Evolutionary conservation across 257 asterid genomes (phyloP), one percentile per base, ranked within the genome.

Genomic region (Lithospermum erythrorhizon): DNA sequence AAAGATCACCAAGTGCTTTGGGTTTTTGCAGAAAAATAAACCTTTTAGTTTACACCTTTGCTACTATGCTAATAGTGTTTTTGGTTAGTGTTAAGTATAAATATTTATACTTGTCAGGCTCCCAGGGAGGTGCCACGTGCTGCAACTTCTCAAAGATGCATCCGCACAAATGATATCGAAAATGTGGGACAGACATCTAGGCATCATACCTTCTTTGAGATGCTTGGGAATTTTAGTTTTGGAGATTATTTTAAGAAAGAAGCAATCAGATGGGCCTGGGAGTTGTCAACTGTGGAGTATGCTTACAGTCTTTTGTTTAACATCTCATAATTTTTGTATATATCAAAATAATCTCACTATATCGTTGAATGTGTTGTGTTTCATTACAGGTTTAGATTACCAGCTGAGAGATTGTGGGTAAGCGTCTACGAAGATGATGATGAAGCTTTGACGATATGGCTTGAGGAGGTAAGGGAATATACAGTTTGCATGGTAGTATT

Each of bases 241-340:
- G 98, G 98, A 73, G 98, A 90, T 79, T 90, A 90, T 74, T 90
- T 90, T 80, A 90, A 90, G 75, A 74, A 74, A 53, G 98, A 90
- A 59, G 95, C 98, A 27, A 83, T 90, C 29, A 83, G 73, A 72
- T 90, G 98, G 98, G 98, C 98, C 4, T 90, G 98, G 98, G 98
- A 85, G 82, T 96, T 90, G 64, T 59, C 95, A 41, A 87, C 94
- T 1, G 27, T 72, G 21, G 96, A 83, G 96, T 90, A 85, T 63
- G 94, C 67, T 56, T 57, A 55, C 29, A 51, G 16, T 29, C 48
- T 48, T 24, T 54, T 29, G 32, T 22, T 32, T 21, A 41, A 27
- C 29, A 5, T 69, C 19, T 41, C 20, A 53, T n/a, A 10, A 19
- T 5, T 52, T 20, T n/a, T 53, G 15, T 53, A 53, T 53, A 53